phyloP scores from a whole-genome alignment of 2,329 filamentous ascomycete species.

The Fusarium virguliforme region DNA sequence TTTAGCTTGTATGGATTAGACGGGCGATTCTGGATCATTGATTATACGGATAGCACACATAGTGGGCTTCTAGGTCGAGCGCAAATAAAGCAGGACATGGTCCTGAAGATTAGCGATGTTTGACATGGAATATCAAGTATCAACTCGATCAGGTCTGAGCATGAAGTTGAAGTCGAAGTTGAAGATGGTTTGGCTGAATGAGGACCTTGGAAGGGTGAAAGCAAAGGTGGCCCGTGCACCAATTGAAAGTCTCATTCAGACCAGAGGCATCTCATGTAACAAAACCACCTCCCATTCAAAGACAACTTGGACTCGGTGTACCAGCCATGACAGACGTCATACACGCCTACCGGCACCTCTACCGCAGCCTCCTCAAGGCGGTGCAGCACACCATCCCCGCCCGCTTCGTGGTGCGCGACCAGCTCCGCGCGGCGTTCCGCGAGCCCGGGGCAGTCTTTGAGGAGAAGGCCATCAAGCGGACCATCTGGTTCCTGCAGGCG shows the following conservation, averaged over 20 bases:
- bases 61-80: conserved; percentile 31
- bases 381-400: conserved; percentile 81
- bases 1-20: conserved; percentile 40
- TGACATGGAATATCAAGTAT: not conserved
- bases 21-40: conserved; percentile 20
- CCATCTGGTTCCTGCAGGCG: conserved; percentile 78
- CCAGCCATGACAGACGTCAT: conserved; percentile 60
- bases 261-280: conserved; percentile 2
- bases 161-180: not conserved
- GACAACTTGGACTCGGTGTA: conserved; percentile 8
- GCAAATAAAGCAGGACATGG: conserved; percentile 4
- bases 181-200: not conserved
- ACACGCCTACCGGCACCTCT: conserved; percentile 79
- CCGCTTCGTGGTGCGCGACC: conserved; percentile 73
- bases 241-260: not conserved
- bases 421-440: conserved; percentile 73
- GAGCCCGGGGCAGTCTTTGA: conserved; percentile 64
- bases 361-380: conserved; percentile 77
- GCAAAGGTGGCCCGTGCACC: conserved; percentile 37
- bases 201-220: not conserved
- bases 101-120: not conserved
- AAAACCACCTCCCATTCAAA: not conserved
- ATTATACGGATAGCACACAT: conserved; percentile 40
- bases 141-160: not conserved
- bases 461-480: conserved; percentile 71